Evolutionary conservation across 176 grass and related monocot species (phyloP), one percentile per base, ranked within the genome.

Genomic region (Raddia guianensis): DNA sequence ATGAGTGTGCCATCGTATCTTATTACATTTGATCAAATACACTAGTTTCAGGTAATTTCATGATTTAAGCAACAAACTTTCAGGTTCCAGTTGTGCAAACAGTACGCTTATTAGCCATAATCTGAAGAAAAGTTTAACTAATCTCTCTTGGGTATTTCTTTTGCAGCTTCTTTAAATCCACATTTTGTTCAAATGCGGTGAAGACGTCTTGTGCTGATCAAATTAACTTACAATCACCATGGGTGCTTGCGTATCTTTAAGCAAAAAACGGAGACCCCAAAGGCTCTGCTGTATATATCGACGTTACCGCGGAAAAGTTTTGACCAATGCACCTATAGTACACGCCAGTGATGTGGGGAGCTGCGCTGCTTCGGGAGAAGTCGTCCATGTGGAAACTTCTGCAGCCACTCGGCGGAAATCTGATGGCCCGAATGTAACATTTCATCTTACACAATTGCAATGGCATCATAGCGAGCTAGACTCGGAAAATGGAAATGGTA

Each of bases 381-480:
- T 84, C n/a, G 86, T 91, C 61, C 87, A 87, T 78, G 69, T 90
- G 47, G 82, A 84, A 49, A 76, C 81, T 66, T 76, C 89, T 49
- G 84, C 76, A 70, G 85, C 60, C 21, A 73, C 83, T 79, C 54
- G 68, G 43, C 60, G 55, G 70, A 79, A 76, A 66, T 84, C 86
- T 6, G 85, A 92, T 81, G 85, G 82, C 55, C 88, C 92, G 4
- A 95, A 95, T 43, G 54, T 99, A 19, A 94, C 87, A 34, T 90
- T 98, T 66, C 92, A 94, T 80, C 95, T 92, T 46, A 94, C 92
- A 9, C 90, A 98, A 59, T 53, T 98, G 81, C 95, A 94, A 48
- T 98, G 92, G 92, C 92, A 92, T 88, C 92, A 98, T 45, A 95
- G 90, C 44, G 87, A 99, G 59, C 72, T 91, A n/a, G 88, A 93